Evolutionary conservation across 2,329 filamentous ascomycete species (phyloP).

Genomic region (Teratosphaeria epicoccoides): DNA sequence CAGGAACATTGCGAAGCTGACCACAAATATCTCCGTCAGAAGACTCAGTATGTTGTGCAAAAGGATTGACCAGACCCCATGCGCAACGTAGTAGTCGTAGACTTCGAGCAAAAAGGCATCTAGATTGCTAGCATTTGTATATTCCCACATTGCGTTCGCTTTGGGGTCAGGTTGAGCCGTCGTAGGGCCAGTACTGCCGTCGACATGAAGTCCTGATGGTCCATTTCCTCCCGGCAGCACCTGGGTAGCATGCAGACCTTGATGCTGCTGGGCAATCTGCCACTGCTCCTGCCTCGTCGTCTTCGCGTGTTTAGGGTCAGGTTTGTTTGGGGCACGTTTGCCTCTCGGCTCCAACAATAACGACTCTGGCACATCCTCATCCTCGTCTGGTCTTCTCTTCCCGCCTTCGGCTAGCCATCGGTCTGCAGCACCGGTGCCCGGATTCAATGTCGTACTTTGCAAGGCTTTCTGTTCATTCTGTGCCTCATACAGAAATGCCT

Average conservation of each 20-base stretch:
- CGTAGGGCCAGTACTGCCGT: conserved; percentile 10
- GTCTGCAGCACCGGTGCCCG: conserved; percentile 4
- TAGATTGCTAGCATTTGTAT: conserved; percentile 82
- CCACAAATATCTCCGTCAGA: conserved; percentile 72
- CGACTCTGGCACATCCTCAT: conserved; percentile 55
- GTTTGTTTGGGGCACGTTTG: conserved; percentile 12
- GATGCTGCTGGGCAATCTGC: conserved; percentile 38
- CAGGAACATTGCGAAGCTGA: conserved; percentile 71
- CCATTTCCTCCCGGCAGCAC: conserved; percentile 4
- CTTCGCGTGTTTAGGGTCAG: conserved; percentile 5
- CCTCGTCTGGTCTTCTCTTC: conserved; percentile 34
- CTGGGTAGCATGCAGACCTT: conserved; percentile 29
- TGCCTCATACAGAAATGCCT: conserved; percentile 44
- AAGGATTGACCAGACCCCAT: conserved; percentile 77
- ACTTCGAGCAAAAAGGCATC: conserved; percentile 79
- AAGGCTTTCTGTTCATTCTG: conserved; percentile 31
- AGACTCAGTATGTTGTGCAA: conserved; percentile 62
- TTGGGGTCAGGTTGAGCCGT: conserved; percentile 45
- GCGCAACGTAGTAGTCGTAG: conserved; percentile 74
- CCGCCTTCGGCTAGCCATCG: conserved; percentile 28
- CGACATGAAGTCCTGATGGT: background rate
- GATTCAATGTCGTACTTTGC: conserved; percentile 32
- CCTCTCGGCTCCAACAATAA: conserved; percentile 47
- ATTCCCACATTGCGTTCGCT: conserved; percentile 81
- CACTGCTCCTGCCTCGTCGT: conserved; percentile 36